Base-by-base conservation (phyloP, 768 basidiomycete genomes). In the Cystobasidium tubakii region DNA sequence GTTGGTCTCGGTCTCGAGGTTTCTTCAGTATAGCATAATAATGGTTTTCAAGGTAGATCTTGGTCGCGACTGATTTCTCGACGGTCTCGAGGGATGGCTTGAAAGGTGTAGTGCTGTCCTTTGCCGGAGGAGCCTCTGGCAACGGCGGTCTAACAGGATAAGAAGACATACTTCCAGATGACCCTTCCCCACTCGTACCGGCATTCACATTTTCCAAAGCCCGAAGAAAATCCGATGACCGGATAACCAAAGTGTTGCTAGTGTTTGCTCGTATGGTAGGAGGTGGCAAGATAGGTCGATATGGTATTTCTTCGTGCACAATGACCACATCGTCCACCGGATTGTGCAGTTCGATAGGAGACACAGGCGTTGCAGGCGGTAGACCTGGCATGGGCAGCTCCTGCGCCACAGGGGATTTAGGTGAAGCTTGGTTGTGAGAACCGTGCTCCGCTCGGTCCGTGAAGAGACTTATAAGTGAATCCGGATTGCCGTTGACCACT, bases 31-130 rank as follows among this genome's bases (percentile, higher is more conserved):
- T 85, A 34, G 87, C 88, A 82, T 90, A 94, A 82, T 90, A 94
- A 34, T 89, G 84, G 79, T 90, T 92, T 84, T 91, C 91, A 82
- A 98, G 96, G 85, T 88, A 96, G 83, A 97, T 91, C 80, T 90
- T 87, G 46, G 90, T 88, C 39, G 93, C 89, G 73, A 92, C 91
- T 64, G 93, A 91, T 81, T 90, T 93, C 82, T 99, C 94, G 79
- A 97, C 84, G 34, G 95, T 96, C 53, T 88, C 85, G 72, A 99
- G 84, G 67, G 93, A 94, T 44, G 95, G 93, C 17, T 85, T 87
- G 79, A 97, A 89, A 66, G 85, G 83, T 81, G 85, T 85, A 66
- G 78, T 65, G n/a, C 43, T 9, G 0, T 55, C 7, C 4, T 34
- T 60, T 23, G 15, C 39, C 15, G 39, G 6, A 6, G 46, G 1